These are phyloP conservation scores for Polychaeton citri DNA, from an alignment of 2,329 filamentous ascomycete species.

Conservation along the genomic window DNA sequence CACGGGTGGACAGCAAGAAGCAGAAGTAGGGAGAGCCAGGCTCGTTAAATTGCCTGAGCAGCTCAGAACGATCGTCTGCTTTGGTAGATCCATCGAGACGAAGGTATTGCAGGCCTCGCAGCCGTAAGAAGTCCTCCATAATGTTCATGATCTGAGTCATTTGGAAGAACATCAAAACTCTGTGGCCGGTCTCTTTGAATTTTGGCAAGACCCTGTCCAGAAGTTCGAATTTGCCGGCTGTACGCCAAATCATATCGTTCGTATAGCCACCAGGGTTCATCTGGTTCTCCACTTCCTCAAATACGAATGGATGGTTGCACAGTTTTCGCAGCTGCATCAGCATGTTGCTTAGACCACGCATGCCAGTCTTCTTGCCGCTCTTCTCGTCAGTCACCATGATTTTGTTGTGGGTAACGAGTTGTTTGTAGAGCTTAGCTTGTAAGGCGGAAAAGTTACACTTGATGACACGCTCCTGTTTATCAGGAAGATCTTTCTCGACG, in stretches of 20 bases:
- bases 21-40: slow-evolving; percentile 89
- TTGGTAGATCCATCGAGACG: slow-evolving; percentile 95
- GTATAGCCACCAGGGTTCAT: slow-evolving; percentile 84
- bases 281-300: slow-evolving; percentile 93
- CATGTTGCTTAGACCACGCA: slow-evolving; percentile 97
- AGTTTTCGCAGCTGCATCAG: slow-evolving; percentile 98
- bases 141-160: slow-evolving; percentile 99
- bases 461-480: slow-evolving; percentile 98
- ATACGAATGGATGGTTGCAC: slow-evolving; percentile 98
- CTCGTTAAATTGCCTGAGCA: slow-evolving; percentile 79
- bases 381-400: slow-evolving; percentile 90
- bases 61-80: slow-evolving; percentile 86
- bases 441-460: slow-evolving; percentile 97
- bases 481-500: slow-evolving; percentile 94
- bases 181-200: slow-evolving; percentile 80
- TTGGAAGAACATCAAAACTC: slow-evolving; percentile 99
- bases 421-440: slow-evolving; percentile 89
- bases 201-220: slow-evolving; percentile 87
- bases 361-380: slow-evolving; percentile 88
- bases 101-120: slow-evolving; percentile 71
- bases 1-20: slow-evolving; percentile 95
- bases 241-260: slow-evolving; percentile 91
- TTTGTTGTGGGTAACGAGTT: slow-evolving; percentile 91
- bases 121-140: slow-evolving; percentile 94
- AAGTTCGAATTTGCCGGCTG: slow-evolving; percentile 92